Evolutionary conservation across 805 yeast species (phyloP), one percentile per base, ranked within the genome.

Genomic region (Yarrowia hollandica): DNA sequence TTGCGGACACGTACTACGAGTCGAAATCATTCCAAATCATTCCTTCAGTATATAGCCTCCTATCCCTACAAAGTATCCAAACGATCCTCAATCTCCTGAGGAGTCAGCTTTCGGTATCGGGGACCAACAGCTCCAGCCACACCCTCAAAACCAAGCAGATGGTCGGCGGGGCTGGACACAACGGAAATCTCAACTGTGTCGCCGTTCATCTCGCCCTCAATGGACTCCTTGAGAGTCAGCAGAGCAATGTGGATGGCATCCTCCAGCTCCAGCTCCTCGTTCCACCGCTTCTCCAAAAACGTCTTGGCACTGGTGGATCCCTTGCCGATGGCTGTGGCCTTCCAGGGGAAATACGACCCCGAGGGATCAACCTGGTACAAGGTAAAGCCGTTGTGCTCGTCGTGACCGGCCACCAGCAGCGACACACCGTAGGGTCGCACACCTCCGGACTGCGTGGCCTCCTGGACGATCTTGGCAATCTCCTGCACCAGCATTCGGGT

Each of bases 361-460:
- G 96, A 87, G 4, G 99, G 99, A 75, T 94, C 99, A 48, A 94
- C 96, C 75, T 94, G 99, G 73, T 94, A 94, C 62, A 94, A 78
- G 70, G 88, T 88, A 73, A 82, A 91, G 25, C 84, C 84, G 66
- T 80, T 83, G 61, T 78, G 78, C 33, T 86, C 90, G 71, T 94
- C 98, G 71, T 89, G 82, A 19, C 99, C 99, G 9, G 97, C 99
- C 16, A 94, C 90, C 60, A 94, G 77, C 60, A 94, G 77, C 10
- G 97, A 89, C 19, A 95, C 97, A 62, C 99, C 99, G 71, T 84
- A 94, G n/a, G 99, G 99, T 71, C 99, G 83, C 63, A 94, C 96
- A 74, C 99, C 99, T 55, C 97, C 99, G 57, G 90, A 85, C 72
- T 94, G 99, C 1, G 98, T 94, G n/a, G 96, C 91, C 72, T 92